Percentiles rank a stretch among this genome's conserved stretches.
phyloP scores from a whole-genome alignment of 2,329 filamentous ascomycete species.

The Pyricularia sp. region DNA sequence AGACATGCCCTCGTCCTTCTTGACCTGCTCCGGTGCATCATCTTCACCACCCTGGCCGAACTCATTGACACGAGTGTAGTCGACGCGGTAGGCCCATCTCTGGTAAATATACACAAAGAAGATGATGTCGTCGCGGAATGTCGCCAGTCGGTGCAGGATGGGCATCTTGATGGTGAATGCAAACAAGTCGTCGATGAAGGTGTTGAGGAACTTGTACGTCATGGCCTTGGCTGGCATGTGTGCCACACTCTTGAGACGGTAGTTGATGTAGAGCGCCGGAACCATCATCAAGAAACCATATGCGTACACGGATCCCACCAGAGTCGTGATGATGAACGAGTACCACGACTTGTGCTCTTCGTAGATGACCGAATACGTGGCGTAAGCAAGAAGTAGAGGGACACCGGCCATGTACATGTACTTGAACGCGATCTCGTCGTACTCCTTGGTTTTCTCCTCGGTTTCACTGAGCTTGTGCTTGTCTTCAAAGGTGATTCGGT shows the following conservation, averaged over 20 bases:
- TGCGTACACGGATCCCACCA: constrained; percentile 92
- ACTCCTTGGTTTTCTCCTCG: constrained; percentile 96
- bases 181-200: constrained; percentile 97
- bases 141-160: constrained; percentile 81
- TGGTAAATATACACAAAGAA: constrained; percentile 99
- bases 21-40: constrained; percentile 35
- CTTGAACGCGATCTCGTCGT: constrained; percentile 94
- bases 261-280: constrained; percentile 96
- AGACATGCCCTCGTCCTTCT: constrained; percentile 20
- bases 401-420: constrained; percentile 93
- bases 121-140: constrained; percentile 89
- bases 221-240: constrained; percentile 96
- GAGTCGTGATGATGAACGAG: constrained; percentile 86
- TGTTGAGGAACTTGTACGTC: constrained; percentile 98
- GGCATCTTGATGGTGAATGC: constrained; percentile 99
- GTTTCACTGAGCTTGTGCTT: constrained; percentile 94
- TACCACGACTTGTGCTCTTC: constrained; percentile 98
- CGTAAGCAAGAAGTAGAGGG: constrained; percentile 81
- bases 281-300: constrained; percentile 99
- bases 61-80: constrained; percentile 90
- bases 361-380: constrained; percentile 83
- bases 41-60: constrained; percentile 97
- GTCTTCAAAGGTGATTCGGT: constrained; percentile 79
- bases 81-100: constrained; percentile 82
- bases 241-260: constrained; percentile 86